Base-by-base conservation (phyloP, 768 basidiomycete species). In the Boletus vermiculosoides region DNA sequence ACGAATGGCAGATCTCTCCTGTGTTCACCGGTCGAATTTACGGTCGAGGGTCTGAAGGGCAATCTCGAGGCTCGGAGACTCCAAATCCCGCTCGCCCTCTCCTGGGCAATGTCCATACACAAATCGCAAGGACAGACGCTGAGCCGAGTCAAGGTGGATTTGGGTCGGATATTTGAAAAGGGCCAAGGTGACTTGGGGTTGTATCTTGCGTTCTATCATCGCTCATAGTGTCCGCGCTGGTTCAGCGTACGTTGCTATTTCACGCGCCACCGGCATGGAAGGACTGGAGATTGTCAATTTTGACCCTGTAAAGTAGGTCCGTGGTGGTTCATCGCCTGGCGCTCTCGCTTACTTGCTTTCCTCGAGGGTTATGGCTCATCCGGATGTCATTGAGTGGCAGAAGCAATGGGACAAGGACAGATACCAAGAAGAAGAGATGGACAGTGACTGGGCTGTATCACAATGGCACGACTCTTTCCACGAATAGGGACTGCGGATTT, bases 81-180 rank as follows among this genome's bases (percentile, higher is more conserved):
- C 25, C 66, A 94, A 85, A 66, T 96, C 0, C 92, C 92, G 0
- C 73, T 98, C 18, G 92, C 94, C 50, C 79, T 96, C 44, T 82
- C 95, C 0, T 98, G 95, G 94, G 95, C 96, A 0, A 96, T 98
- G 92, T 92, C 90, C 37, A 98, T 98, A 62, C 97, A 99, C 73
- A 99, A 99, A 72, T 89, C 90, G 7, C 97, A 99, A 73, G 97
- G 97, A 9, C 97, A 98, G 73, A 98, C 97, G 0, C 80, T 99
- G 30, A 88, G 90, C 6, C 83, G 93, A 41, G 95, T 98, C 63
- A 96, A 90, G 65, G 94, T 98, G 42, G 94, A 98, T 65, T 79
- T 99, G 44, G 84, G 80, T 33, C 87, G 84, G 66, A 88, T 97
- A 16, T 99, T 99, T 65, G 97, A 94, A 71, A 93, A 91, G 68